Evolutionary conservation across 306 rosid genomes (phyloP).

Genomic region (Mimosa bimucronata): DNA sequence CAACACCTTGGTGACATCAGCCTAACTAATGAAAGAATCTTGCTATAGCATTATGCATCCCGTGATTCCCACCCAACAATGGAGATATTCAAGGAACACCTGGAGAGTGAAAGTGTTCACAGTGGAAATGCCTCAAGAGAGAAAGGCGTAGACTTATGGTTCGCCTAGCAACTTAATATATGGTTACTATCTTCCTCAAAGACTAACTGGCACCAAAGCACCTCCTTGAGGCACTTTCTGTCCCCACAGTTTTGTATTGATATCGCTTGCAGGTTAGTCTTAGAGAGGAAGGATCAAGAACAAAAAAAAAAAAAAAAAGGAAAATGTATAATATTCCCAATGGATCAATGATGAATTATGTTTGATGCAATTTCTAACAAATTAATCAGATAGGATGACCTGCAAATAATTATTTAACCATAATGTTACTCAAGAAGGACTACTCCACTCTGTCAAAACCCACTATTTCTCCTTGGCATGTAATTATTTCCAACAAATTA

Average conservation of each 20-base stretch:
- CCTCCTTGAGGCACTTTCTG: not conserved
- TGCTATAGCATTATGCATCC: not conserved
- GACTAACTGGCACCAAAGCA: not conserved
- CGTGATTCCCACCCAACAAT: not conserved
- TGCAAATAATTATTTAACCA: not conserved
- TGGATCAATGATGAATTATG: not conserved
- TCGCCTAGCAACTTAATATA: not conserved
- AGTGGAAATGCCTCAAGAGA: not conserved
- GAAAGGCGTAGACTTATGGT: not conserved
- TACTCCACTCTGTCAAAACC: not conserved
- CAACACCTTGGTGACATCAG: not conserved
- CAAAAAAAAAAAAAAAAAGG: not conserved
- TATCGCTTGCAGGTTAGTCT: not conserved
- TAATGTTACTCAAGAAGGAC: not conserved
- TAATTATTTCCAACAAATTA: not conserved
- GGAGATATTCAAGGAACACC: no score
- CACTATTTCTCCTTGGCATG: not conserved
- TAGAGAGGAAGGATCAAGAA: not conserved
- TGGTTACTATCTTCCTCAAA: not conserved
- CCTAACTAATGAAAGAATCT: not conserved
- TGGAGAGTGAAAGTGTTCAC: no score
- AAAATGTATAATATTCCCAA: not conserved
- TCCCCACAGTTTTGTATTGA: not conserved
- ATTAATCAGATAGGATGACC: not conserved
- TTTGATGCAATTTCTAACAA: conserved; percentile 10